These are phyloP conservation scores for Hyaloscypha bicolor DNA, from an alignment of 495 filamentous ascomycete genomes.

Conservation along the genomic window DNA sequence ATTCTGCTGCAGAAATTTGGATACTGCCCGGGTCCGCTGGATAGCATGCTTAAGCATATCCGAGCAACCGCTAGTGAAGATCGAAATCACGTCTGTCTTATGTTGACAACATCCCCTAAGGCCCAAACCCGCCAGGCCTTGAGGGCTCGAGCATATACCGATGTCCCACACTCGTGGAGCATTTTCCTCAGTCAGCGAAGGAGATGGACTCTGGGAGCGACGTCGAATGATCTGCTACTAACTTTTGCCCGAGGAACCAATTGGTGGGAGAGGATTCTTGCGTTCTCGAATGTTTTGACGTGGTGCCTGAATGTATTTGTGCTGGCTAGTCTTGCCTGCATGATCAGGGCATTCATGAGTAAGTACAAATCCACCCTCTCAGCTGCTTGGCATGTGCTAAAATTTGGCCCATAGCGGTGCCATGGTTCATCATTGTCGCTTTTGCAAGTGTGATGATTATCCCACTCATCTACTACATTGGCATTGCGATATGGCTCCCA, in stretches of 20 bases:
- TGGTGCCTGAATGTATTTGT: slow-evolving; percentile 37
- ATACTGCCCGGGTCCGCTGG: slow-evolving; percentile 35
- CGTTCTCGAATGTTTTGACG: slow-evolving; percentile 33
- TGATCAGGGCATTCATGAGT: slow-evolving; percentile 14
- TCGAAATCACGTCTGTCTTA: slow-evolving; percentile 36
- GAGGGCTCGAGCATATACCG: slow-evolving; percentile 35
- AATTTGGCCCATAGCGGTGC: slow-evolving; percentile 19
- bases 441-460: slow-evolving; percentile 37
- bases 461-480: slow-evolving; percentile 29
- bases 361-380: too few species aligned
- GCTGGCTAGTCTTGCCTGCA: slow-evolving; percentile 32
- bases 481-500: slow-evolving; percentile 33
- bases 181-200: slow-evolving; percentile 38
- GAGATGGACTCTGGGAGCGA: slow-evolving; percentile 38
- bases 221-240: slow-evolving; percentile 36
- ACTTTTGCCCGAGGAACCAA: slow-evolving; percentile 30
- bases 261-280: slow-evolving; percentile 34
- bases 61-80: slow-evolving; percentile 36
- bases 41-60: slow-evolving; percentile 36
- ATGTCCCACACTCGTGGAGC: slow-evolving; percentile 33
- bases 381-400: too few species aligned
- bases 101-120: slow-evolving; percentile 34
- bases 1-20: slow-evolving; percentile 37
- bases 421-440: slow-evolving; percentile 31
- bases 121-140: slow-evolving; percentile 34